Percentiles rank a stretch among this genome's conserved stretches.
Evolutionary conservation across 2,329 filamentous ascomycete species (phyloP).

Genomic region (Claviceps maximensis): DNA sequence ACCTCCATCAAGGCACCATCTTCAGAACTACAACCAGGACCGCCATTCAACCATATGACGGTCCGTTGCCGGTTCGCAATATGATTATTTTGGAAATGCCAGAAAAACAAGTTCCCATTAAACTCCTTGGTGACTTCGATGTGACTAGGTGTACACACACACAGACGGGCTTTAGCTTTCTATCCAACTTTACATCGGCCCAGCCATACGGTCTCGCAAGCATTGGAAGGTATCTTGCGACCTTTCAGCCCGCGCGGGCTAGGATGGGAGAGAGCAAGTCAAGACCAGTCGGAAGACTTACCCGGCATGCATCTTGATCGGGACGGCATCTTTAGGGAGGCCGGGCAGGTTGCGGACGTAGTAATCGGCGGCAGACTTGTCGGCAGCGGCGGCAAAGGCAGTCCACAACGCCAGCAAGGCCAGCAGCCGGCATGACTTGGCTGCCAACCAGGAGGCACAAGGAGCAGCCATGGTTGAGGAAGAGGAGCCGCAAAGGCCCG

Average conservation of each 20-base stretch:
- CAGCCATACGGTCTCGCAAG: not conserved
- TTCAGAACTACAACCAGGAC: slow-evolving; percentile 92
- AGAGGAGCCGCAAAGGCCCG: not conserved
- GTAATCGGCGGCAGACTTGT: slow-evolving; percentile 55
- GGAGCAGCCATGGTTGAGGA: slow-evolving; percentile 3
- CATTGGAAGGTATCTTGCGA: not conserved
- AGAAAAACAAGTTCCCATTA: slow-evolving; percentile 96
- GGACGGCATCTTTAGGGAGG: slow-evolving; percentile 54
- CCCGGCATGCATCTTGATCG: slow-evolving; percentile 98
- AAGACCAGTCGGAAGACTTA: slow-evolving; percentile 31
- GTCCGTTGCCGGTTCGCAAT: slow-evolving; percentile 85
- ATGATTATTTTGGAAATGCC: slow-evolving; percentile 92
- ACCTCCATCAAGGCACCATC: slow-evolving; percentile 95
- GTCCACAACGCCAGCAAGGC: slow-evolving; percentile 30
- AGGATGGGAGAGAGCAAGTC: not conserved
- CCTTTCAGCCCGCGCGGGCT: not conserved
- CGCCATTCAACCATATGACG: slow-evolving; percentile 94
- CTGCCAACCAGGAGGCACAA: not conserved
- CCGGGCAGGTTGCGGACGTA: slow-evolving; percentile 79
- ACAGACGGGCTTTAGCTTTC: not conserved
- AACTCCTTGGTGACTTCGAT: slow-evolving; percentile 75
- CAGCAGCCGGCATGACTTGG: slow-evolving; percentile 11
- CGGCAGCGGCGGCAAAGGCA: slow-evolving; percentile 18
- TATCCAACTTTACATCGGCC: not conserved
- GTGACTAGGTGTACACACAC: slow-evolving; percentile 47